Conservation (phyloP, 805 yeast species). For the Aciculoconidium aculeatum region DNA sequence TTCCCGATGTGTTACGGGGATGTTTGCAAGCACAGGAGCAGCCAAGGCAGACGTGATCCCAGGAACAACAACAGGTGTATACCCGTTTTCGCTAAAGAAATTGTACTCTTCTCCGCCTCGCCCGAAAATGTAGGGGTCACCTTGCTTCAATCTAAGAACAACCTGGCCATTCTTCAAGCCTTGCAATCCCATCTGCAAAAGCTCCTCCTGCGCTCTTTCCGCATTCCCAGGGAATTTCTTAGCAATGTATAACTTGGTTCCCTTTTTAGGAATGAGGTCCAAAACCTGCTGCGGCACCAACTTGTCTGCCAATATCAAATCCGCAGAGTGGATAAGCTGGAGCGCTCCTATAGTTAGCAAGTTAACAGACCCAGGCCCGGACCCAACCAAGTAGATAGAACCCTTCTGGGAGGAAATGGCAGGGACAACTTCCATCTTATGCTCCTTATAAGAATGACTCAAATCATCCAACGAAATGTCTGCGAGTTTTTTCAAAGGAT, state of each 20-base stretch:
- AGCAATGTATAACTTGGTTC: conserved; percentile 77
- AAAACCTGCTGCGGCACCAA: conserved; percentile 86
- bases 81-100: conserved; percentile 66
- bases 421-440: conserved; percentile 8
- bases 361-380: conserved; percentile 89
- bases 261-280: conserved; percentile 65
- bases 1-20: conserved; percentile 89
- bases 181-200: conserved; percentile 64
- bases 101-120: conserved; percentile 91
- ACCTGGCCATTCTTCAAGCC: conserved; percentile 60
- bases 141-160: conserved; percentile 89
- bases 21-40: conserved; percentile 74
- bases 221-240: conserved; percentile 96
- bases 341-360: conserved; percentile 82
- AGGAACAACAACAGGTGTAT: conserved; percentile 67
- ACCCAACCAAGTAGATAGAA: conserved; percentile 74
- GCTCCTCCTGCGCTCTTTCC: conserved; percentile 84
- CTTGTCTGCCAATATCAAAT: conserved; percentile 82
- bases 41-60: conserved; percentile 89
- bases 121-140: conserved; percentile 95
- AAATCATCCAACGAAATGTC: conserved; percentile 56
- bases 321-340: conserved; percentile 75
- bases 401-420: conserved; percentile 33
- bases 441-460: conserved; percentile 33
- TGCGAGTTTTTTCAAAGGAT: conserved; percentile 64